A percentile compares a stretch with the other conserved stretches of the same genome.
Evolutionary conservation across 1,284 basidiomycete species (phyloP).

Genomic region (Agaricales sp.): DNA sequence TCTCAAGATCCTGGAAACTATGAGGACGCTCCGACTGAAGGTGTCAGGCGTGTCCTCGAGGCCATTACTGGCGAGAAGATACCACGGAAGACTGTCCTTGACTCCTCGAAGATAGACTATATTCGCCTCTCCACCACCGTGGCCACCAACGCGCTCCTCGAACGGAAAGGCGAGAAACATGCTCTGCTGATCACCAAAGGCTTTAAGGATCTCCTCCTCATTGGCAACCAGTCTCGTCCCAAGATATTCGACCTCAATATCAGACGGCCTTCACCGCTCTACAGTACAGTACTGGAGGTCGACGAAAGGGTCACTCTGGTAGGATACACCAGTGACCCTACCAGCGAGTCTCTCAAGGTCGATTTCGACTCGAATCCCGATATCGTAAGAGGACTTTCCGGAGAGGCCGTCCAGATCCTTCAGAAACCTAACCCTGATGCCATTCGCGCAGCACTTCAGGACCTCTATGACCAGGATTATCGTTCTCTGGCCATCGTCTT

Average conservation of each 20-base stretch:
- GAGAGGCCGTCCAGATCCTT: conserved; percentile 86
- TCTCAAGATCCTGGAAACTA: conserved; percentile 87
- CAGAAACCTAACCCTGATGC: conserved; percentile 53
- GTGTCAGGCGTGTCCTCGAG: conserved; percentile 86
- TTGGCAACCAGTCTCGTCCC: conserved; percentile 90
- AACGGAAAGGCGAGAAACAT: conserved; percentile 87
- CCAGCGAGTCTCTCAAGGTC: conserved; percentile 32
- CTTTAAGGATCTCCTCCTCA: conserved; percentile 85
- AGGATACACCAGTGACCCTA: conserved; percentile 86
- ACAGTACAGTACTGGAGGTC: conserved; percentile 77
- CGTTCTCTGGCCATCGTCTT: conserved; percentile 82
- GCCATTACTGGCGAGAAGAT: conserved; percentile 59
- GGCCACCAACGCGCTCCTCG: conserved; percentile 92
- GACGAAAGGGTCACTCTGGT: conserved; percentile 94
- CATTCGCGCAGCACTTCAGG: conserved; percentile 51
- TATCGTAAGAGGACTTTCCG: conserved; percentile 75
- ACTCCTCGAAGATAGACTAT: conserved; percentile 88
- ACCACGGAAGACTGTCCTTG: conserved; percentile 54
- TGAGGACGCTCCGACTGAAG: conserved; percentile 89
- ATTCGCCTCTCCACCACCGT: conserved; percentile 93
- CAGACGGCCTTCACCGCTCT: conserved; percentile 70
- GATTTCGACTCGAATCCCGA: neutral
- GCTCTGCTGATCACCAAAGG: conserved; percentile 89
- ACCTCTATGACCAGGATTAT: conserved; percentile 68
- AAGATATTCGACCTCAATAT: conserved; percentile 86